These are phyloP conservation scores for Meripilus lineatus DNA, from an alignment of 1,284 basidiomycete genomes.

Conservation along the genomic window DNA sequence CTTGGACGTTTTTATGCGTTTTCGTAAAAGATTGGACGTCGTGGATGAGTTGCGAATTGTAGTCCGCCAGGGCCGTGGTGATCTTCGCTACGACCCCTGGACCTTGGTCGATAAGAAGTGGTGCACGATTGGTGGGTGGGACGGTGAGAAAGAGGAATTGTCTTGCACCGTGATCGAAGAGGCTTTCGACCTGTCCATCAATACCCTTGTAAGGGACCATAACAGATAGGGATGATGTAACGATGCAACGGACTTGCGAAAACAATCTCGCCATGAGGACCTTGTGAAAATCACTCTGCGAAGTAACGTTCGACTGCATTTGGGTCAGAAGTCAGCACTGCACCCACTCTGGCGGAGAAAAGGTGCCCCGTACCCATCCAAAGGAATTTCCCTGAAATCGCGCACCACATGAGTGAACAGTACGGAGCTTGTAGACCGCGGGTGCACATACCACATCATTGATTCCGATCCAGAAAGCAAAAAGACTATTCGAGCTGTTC, in stretches of 20 bases:
- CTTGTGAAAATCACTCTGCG: constrained; percentile 43
- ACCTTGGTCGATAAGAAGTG: constrained; percentile 49
- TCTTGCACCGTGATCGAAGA: constrained; percentile 51
- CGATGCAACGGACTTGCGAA: constrained; percentile 36
- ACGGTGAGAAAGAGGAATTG: constrained; percentile 67
- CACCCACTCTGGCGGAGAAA: constrained; percentile 3
- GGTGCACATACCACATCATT: constrained; percentile 50
- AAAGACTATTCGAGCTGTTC: constrained; percentile 50
- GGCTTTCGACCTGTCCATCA: constrained; percentile 42
- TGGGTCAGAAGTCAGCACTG: neutral
- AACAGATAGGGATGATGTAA: neutral
- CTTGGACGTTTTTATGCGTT: constrained; percentile 37
- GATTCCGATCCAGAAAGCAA: constrained; percentile 64
- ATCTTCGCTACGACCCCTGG: constrained; percentile 31
- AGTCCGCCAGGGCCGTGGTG: constrained; percentile 39
- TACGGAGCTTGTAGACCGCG: constrained; percentile 1
- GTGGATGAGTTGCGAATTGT: constrained; percentile 42
- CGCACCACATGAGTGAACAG: neutral
- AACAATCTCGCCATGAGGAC: constrained; percentile 52
- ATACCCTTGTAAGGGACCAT: neutral
- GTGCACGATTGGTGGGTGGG: constrained; percentile 56
- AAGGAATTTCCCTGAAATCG: constrained; percentile 44
- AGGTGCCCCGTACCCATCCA: constrained; percentile 37
- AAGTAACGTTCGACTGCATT: constrained; percentile 48
- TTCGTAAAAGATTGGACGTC: constrained; percentile 37